phyloP scores from a whole-genome alignment of 495 filamentous ascomycete genomes.

The Oidiodendron maius region DNA sequence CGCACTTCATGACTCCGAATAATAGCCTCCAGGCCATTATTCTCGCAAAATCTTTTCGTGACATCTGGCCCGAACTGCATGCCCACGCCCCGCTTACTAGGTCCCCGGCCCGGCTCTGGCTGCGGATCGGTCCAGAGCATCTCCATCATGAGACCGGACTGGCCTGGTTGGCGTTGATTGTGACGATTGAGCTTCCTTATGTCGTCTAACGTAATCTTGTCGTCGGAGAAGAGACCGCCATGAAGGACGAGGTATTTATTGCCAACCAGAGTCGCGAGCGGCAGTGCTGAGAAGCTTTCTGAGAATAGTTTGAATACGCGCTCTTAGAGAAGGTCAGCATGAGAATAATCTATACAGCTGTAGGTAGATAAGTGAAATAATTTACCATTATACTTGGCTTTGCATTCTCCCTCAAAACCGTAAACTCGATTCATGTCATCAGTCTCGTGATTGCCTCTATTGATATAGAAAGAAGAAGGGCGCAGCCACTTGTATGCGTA shows the following conservation, averaged over 20 bases:
- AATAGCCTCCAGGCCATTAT: slow-evolving; percentile 87
- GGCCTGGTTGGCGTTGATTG: slow-evolving; percentile 91
- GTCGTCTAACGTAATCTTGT: slow-evolving; percentile 87
- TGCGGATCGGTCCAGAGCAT: slow-evolving; percentile 99
- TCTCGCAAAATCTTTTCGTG: slow-evolving; percentile 94
- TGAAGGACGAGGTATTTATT: slow-evolving; percentile 90
- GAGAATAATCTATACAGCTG: not conserved
- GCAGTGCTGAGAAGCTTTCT: slow-evolving; percentile 93
- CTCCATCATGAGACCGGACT: slow-evolving; percentile 97
- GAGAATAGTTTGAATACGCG: slow-evolving; percentile 96
- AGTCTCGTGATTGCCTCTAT: slow-evolving; percentile 98
- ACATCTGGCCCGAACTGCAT: slow-evolving; percentile 96
- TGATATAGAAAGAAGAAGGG: slow-evolving; percentile 85
- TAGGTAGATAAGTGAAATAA: not conserved
- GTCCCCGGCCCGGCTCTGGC: slow-evolving; percentile 73
- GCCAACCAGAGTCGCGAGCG: slow-evolving; percentile 87
- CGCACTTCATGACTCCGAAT: slow-evolving; percentile 97
- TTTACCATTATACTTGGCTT: slow-evolving; percentile 83
- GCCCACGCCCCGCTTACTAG: slow-evolving; percentile 94
- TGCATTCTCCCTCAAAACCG: slow-evolving; percentile 97
- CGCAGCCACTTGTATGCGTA: slow-evolving; percentile 97
- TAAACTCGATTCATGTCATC: slow-evolving; percentile 99
- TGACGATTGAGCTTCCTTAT: slow-evolving; percentile 89
- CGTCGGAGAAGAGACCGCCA: slow-evolving; percentile 95
- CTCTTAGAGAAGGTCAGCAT: slow-evolving; percentile 28